Base-by-base conservation (phyloP, 225 moss, liverwort and hornwort species). In the Straminergon stramineum region DNA sequence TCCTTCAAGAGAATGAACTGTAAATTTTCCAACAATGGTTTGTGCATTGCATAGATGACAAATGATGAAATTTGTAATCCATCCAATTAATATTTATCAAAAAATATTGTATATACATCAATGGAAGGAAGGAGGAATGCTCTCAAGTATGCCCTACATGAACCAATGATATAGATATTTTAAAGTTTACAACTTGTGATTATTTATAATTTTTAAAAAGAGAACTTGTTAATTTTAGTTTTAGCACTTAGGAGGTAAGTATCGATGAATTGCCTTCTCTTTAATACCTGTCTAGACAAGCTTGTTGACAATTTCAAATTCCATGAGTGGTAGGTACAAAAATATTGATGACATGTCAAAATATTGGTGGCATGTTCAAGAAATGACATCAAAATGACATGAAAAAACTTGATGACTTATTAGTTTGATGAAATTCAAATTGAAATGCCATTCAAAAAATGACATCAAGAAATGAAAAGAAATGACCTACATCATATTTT, bases 31-130 rank as follows among this genome's bases (percentile, higher is more conserved):
- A 67, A 1, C 3, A 35, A 4, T 68, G 6, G 11, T 37, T 35
- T 37, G 13, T 0, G 0, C 13, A 21, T n/a, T 1, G 6, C 0
- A 2, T 69, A n/a, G 22, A 13, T 21, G 12, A 21, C 11, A 67
- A 67, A 67, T 19, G 10, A 35, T 67, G 66, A 67, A 2, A 67
- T 21, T 20, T 68, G 17, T 21, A 22, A 12, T 69, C 22, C 8
- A 15, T 37, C 2, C 4, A 68, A n/a, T 68, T n/a, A 7, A 7
- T 37, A 68, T 37, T 13, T 4, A n/a, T 22, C 0, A n/a, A 69
- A 68, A 11, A 13, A 37, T 12, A 69, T 69, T n/a, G 22, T 69
- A 1, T n/a, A 10, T 10, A 67, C 11, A 67, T 67, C 20, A 37
- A 68, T 35, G 11, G 6, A 67, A 20, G 0, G 11, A 67, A 67